Percentiles rank a stretch among this genome's conserved stretches.
phyloP scores from a whole-genome alignment of 768 basidiomycete species.

The Pulveroboletus frians region DNA sequence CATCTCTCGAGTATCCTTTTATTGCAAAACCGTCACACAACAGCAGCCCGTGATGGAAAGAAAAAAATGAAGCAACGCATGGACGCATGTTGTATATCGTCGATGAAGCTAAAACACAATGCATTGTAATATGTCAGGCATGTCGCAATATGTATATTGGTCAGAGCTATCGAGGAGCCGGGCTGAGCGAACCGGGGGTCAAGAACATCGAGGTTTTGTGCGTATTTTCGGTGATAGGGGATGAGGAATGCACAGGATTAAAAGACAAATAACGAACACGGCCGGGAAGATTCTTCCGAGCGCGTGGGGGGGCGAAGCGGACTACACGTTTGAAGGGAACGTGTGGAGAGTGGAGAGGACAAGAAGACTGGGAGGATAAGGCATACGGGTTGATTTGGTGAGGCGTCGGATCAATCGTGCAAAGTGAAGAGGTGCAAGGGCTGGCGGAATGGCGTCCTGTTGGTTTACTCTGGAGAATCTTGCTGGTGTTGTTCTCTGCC shows the following conservation, averaged over 20 bases:
- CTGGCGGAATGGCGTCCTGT: not conserved
- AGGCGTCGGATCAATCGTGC: constrained; percentile 15
- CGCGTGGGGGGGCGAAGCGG: constrained; percentile 7
- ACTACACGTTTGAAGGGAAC: constrained; percentile 4
- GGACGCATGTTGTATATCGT: constrained; percentile 25
- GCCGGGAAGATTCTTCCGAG: constrained; percentile 7
- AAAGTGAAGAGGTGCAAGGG: constrained; percentile 3
- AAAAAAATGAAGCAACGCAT: constrained; percentile 10
- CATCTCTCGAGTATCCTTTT: not conserved
- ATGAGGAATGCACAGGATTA: constrained; percentile 20
- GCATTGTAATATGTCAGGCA: constrained; percentile 32
- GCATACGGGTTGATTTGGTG: constrained; percentile 21
- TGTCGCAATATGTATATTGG: constrained; percentile 22
- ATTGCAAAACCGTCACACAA: constrained; percentile 3
- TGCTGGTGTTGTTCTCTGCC: constrained; percentile 80
- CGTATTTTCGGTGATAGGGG: constrained; percentile 21
- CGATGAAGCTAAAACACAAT: constrained; percentile 26
- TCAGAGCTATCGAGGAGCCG: constrained; percentile 20
- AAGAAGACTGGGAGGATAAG: constrained; percentile 26
- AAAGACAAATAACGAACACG: constrained; percentile 21
- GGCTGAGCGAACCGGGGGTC: constrained; percentile 21
- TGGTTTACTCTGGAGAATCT: constrained; percentile 49
- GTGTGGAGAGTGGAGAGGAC: constrained; percentile 18
- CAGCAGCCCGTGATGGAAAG: not conserved
- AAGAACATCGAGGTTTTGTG: constrained; percentile 26